Percentiles rank a stretch among this genome's conserved stretches.
Conservation (phyloP, 257 asterid genomes). For the Ajuga chamaepitys region DNA sequence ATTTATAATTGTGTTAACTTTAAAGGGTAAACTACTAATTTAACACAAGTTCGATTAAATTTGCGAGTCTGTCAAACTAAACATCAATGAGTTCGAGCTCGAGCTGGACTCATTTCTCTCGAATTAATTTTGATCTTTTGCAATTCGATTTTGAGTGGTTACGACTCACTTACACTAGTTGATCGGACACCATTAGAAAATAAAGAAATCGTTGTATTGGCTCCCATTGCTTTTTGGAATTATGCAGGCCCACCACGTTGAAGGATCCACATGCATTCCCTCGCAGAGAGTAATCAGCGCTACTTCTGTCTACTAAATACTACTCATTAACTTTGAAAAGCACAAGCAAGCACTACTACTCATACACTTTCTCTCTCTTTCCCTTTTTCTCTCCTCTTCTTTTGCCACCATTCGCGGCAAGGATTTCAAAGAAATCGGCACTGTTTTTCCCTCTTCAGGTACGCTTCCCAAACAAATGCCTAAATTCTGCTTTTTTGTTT, state of each 20-base stretch:
- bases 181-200: background rate
- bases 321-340: conserved; percentile 33
- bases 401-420: conserved; percentile 38
- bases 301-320: conserved; percentile 27
- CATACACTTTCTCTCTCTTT: background rate
- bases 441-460: conserved; percentile 20
- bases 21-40: too few species aligned
- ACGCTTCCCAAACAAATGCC: background rate
- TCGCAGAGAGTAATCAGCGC: conserved; percentile 32
- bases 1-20: too few species aligned
- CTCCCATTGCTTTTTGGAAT: background rate
- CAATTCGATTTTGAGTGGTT: too few species aligned
- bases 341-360: conserved; percentile 14
- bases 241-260: conserved; percentile 32
- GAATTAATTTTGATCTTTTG: too few species aligned
- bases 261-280: conserved; percentile 30
- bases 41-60: too few species aligned
- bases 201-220: background rate
- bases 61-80: too few species aligned
- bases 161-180: too few species aligned
- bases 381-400: conserved; percentile 3
- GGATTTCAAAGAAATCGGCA: conserved; percentile 9
- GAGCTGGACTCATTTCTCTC: too few species aligned
- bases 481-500: background rate
- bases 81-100: too few species aligned